Evolutionary conservation across 2,329 filamentous ascomycete genomes (phyloP).

Genomic region (Knufia fluminis): DNA sequence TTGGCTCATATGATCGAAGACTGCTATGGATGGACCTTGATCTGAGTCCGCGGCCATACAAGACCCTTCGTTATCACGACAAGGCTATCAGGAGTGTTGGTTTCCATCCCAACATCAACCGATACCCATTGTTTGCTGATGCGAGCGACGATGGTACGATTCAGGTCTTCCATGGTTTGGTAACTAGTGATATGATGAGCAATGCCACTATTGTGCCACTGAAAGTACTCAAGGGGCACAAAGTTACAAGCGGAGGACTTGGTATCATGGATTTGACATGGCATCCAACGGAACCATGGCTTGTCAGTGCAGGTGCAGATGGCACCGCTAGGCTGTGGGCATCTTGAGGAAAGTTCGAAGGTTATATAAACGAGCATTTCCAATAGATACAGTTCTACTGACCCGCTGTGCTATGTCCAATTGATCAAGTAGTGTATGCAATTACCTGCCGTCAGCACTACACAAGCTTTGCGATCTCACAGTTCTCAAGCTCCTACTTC

Average conservation of each 20-base stretch:
- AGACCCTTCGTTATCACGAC: conserved; percentile 88
- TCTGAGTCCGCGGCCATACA: conserved; percentile 80
- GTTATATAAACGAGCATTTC: too few species aligned
- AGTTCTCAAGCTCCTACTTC: too few species aligned
- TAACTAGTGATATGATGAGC: conserved; percentile 88
- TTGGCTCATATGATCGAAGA: conserved; percentile 87
- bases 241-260: conserved; percentile 64
- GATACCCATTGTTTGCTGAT: conserved; percentile 80
- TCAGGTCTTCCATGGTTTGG: conserved; percentile 95
- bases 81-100: conserved; percentile 84
- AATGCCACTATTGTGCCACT: conserved; percentile 93
- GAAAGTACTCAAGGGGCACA: conserved; percentile 87
- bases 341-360: not conserved
- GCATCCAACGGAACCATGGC: conserved; percentile 92
- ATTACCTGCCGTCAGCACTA: too few species aligned
- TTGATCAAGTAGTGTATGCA: too few species aligned
- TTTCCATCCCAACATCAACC: conserved; percentile 64
- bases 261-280: conserved; percentile 92
- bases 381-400: too few species aligned
- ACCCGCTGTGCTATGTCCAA: too few species aligned
- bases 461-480: too few species aligned
- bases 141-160: conserved; percentile 89
- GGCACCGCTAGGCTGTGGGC: conserved; percentile 88
- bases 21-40: conserved; percentile 96
- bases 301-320: conserved; percentile 87